Conservation (phyloP, 2,329 filamentous ascomycete genomes). For the Trichoderma koningiopsis region DNA sequence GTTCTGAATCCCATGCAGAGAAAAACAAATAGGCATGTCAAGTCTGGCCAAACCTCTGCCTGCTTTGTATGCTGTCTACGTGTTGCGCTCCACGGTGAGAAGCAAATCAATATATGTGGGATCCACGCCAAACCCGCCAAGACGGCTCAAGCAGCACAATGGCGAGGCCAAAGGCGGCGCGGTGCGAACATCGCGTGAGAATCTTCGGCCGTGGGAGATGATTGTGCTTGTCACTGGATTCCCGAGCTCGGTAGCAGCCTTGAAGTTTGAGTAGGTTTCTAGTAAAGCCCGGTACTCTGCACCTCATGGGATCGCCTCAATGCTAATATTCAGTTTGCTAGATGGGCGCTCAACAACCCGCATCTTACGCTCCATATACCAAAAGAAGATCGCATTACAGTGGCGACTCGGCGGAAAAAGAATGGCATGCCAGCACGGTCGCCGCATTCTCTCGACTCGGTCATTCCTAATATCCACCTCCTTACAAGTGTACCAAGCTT, state of each 20-base stretch:
- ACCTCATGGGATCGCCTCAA: not conserved
- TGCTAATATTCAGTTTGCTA: slow-evolving; percentile 40
- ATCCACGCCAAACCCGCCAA: slow-evolving; percentile 83
- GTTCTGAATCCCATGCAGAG: not conserved
- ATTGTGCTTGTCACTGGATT: slow-evolving; percentile 84
- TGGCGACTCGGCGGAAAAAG: slow-evolving; percentile 53
- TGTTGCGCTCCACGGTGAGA: slow-evolving; percentile 79
- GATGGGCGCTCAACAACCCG: slow-evolving; percentile 91
- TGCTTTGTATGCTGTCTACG: slow-evolving; percentile 89
- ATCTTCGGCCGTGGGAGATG: slow-evolving; percentile 88
- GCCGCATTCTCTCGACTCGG: slow-evolving; percentile 62
- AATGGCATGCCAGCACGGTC: slow-evolving; percentile 61
- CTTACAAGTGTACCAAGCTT: slow-evolving; percentile 81
- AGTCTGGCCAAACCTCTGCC: slow-evolving; percentile 65
- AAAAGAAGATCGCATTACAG: slow-evolving; percentile 59
- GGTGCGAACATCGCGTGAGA: slow-evolving; percentile 67
- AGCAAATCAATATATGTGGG: slow-evolving; percentile 81
- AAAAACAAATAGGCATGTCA: slow-evolving; percentile 40
- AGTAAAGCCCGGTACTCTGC: not conserved
- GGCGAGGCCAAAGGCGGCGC: slow-evolving; percentile 81
- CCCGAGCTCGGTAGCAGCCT: slow-evolving; percentile 78
- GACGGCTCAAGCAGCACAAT: slow-evolving; percentile 90
- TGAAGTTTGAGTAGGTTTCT: slow-evolving; percentile 83
- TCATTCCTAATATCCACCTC: slow-evolving; percentile 79
- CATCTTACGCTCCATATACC: slow-evolving; percentile 80